Percentiles rank a stretch among this genome's conserved stretches.
phyloP scores from a whole-genome alignment of 805 yeast genomes.

The Torulaspora maleeae region DNA sequence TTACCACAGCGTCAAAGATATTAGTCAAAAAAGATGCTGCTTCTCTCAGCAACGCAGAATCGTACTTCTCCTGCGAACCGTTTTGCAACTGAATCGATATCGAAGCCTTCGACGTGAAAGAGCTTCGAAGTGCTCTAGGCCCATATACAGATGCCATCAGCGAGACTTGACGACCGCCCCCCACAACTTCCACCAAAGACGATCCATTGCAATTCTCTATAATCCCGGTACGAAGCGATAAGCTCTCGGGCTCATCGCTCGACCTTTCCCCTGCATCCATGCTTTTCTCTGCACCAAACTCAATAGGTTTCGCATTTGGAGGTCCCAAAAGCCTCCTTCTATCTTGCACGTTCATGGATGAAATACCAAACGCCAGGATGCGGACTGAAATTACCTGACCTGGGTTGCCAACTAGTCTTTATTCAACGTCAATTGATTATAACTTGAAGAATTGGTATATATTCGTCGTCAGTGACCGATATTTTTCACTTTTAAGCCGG shows the following conservation, averaged over 20 bases:
- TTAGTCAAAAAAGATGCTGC: conserved; percentile 40
- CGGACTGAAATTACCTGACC: neutral
- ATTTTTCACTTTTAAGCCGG: too few relatives aligned
- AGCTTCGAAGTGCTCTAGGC: conserved; percentile 78
- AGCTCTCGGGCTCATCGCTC: conserved; percentile 16
- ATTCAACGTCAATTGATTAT: neutral
- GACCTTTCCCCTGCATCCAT: conserved; percentile 16
- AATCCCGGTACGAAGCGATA: conserved; percentile 56
- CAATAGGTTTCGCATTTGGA: conserved; percentile 51
- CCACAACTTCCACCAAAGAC: conserved; percentile 63
- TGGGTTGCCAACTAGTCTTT: neutral
- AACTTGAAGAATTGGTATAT: too few relatives aligned
- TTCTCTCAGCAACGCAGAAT: conserved; percentile 35
- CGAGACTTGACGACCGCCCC: conserved; percentile 34
- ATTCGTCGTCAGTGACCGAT: too few relatives aligned
- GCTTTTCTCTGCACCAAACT: conserved; percentile 30
- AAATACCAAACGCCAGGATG: neutral
- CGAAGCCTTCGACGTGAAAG: conserved; percentile 62
- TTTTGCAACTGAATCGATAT: conserved; percentile 50
- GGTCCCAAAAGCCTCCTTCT: conserved; percentile 90
- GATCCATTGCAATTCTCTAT: conserved; percentile 78
- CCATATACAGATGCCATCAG: conserved; percentile 76
- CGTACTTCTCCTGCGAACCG: conserved; percentile 29
- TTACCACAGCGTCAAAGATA: conserved; percentile 38
- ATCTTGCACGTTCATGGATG: conserved; percentile 43